Base-by-base conservation (phyloP, 2,329 filamentous ascomycete species). In the Alternaria sp. region DNA sequence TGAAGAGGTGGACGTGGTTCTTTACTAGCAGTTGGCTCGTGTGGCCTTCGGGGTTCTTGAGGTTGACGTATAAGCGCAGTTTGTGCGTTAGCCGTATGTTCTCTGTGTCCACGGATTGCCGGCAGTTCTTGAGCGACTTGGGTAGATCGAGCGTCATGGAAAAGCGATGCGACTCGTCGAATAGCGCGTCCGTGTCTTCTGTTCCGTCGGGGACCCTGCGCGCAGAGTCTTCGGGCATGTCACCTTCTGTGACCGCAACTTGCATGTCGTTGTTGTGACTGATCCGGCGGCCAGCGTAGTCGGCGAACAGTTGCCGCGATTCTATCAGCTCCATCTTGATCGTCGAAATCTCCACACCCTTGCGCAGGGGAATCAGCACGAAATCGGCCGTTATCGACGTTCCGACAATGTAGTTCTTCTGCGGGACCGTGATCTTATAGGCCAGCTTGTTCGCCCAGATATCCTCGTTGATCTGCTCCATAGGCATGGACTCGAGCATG, bases 401-500 rank as follows among this genome's bases (percentile, higher is more conserved):
- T 54, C 96, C 96, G 73, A 97, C 97, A 17, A 97, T 91, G 57
- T 97, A 91, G 2, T 96, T 96, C 82, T 97, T 97, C 74, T 93
- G 94, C 0, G 96, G 95, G 11, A 97, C 92, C 61, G 93, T 89
- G 67, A 99, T 93, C 28, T 93, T 95, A 82, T 99, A 99, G 78
- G 97, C 93, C 72, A 98, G 88, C 84, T 99, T 99, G 83, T 97
- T 96, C 6, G 93, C 92, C 96, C 96, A 99, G 67, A 97, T 91
- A 76, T 97, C 97, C 80, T 97, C 94, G 68, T 98, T 94, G 67
- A 92, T 86, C 84, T 87, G 78, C 69, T 81, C 79, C 76, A 80
- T 77, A 54, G 82, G 79, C 64, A 83, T 80, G 60, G 80, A 81
- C 65, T 85, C 83, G 93, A 97, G 96, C 51, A 93, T 91, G 80